A percentile compares a stretch with the other conserved stretches of the same genome.
Evolutionary conservation across 2,329 filamentous ascomycete genomes (phyloP).

Genomic region (Lachnellula hyalina): DNA sequence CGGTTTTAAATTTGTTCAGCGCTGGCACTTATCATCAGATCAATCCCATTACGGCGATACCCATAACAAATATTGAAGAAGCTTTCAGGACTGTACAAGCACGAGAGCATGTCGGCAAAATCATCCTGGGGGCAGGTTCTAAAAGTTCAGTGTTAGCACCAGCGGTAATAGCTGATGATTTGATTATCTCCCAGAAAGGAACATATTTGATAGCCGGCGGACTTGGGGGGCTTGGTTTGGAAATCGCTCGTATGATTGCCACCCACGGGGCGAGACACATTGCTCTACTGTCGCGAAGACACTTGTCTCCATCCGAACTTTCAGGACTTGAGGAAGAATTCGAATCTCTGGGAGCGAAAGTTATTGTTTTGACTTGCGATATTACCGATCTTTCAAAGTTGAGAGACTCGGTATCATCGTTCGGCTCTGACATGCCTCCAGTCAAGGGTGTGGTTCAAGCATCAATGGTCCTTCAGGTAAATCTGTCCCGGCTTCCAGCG

Average conservation of each 20-base stretch:
- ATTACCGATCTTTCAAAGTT: conserved; percentile 4
- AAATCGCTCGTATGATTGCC: conserved; percentile 11
- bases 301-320: neutral
- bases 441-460: conserved; percentile 14
- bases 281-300: conserved; percentile 11
- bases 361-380: conserved; percentile 14
- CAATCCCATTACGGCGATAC: conserved; percentile 24
- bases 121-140: conserved; percentile 7
- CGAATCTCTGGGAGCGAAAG: conserved; percentile 5
- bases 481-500: neutral
- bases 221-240: conserved; percentile 23
- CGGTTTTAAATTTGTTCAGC: conserved; percentile 6
- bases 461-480: conserved; percentile 16
- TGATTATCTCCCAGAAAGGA: conserved; percentile 8
- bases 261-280: conserved; percentile 12
- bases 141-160: conserved; percentile 5
- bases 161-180: neutral
- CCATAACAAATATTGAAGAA: conserved; percentile 32
- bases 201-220: conserved; percentile 26
- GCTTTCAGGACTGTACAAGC: conserved; percentile 13
- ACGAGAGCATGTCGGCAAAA: conserved; percentile 13
- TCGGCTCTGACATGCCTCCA: conserved; percentile 6
- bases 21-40: conserved; percentile 19
- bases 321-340: conserved; percentile 6
- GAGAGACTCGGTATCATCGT: neutral